These are phyloP conservation scores for Ustilago cynodontis DNA, from an alignment of 1,284 basidiomycete species.

Conservation along the genomic window DNA sequence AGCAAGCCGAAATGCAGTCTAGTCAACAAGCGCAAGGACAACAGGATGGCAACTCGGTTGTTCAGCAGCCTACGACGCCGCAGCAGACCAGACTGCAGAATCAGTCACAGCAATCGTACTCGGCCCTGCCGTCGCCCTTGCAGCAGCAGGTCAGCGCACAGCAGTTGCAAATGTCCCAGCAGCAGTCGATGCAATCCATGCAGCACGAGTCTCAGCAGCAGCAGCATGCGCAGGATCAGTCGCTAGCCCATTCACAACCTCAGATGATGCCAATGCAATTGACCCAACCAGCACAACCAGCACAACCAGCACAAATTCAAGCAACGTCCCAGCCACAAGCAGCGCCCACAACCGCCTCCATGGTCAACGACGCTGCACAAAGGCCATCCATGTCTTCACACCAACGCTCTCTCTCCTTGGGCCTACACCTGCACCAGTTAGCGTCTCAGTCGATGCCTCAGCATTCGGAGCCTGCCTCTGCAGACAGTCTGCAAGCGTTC, in stretches of 20 bases:
- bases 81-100: conserved; percentile 24
- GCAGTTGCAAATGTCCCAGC: conserved; percentile 22
- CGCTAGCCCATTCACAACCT: conserved; percentile 6
- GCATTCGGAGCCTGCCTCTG: conserved; percentile 35
- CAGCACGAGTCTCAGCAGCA: conserved; percentile 35
- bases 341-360: neutral
- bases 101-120: conserved; percentile 23
- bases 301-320: conserved; percentile 13
- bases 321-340: conserved; percentile 22
- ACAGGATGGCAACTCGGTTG: neutral
- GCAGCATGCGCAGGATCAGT: conserved; percentile 1
- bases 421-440: conserved; percentile 44
- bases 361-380: conserved; percentile 26
- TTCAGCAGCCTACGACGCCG: conserved; percentile 24
- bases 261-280: conserved; percentile 40
- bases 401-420: conserved; percentile 47
- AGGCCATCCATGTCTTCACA: conserved; percentile 32
- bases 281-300: conserved; percentile 29
- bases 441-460: conserved; percentile 34
- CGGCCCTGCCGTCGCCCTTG: conserved; percentile 32
- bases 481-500: conserved; percentile 34
- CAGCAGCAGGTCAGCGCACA: conserved; percentile 29
- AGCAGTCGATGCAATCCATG: conserved; percentile 16
- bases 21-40: conserved; percentile 13
- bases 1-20: conserved; percentile 19